Percentiles rank a stretch among this genome's conserved stretches.
Evolutionary conservation across 2,329 filamentous ascomycete species (phyloP).

Genomic region (Tolypocladium ophioglossoides): DNA sequence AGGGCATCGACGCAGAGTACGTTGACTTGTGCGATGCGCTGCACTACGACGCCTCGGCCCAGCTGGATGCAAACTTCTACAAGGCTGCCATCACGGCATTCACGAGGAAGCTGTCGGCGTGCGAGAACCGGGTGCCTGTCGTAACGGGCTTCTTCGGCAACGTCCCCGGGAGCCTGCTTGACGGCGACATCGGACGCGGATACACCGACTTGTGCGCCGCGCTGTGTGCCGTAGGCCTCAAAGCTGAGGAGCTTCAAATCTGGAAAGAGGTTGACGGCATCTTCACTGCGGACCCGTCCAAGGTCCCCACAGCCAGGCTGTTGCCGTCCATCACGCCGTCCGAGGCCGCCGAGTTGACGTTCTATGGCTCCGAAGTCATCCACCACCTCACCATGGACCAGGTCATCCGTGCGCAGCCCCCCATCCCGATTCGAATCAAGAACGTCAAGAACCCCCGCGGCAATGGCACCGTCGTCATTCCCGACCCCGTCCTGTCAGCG

Average conservation of each 20-base stretch:
- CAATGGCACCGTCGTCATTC: constrained; percentile 71
- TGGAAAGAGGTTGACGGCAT: constrained; percentile 99
- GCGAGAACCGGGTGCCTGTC: constrained; percentile 60
- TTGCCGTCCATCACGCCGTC: constrained; percentile 81
- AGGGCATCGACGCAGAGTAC: constrained; percentile 77
- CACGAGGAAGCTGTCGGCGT: constrained; percentile 52
- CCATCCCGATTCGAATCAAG: constrained; percentile 81
- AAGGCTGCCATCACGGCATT: constrained; percentile 51
- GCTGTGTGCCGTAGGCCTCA: constrained; percentile 78
- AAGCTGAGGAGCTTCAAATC: constrained; percentile 82
- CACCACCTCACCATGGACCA: constrained; percentile 99
- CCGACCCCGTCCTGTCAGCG: constrained; percentile 50
- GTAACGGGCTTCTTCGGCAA: constrained; percentile 92
- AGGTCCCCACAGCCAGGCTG: constrained; percentile 89
- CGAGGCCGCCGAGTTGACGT: constrained; percentile 91
- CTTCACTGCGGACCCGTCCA: constrained; percentile 73
- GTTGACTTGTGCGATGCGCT: constrained; percentile 81
- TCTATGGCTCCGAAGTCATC: constrained; percentile 92
- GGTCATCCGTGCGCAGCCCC: constrained; percentile 66
- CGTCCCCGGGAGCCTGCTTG: constrained; percentile 81
- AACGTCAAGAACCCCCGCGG: constrained; percentile 82
- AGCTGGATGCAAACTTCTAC: constrained; percentile 61
- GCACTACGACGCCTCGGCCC: constrained; percentile 49
- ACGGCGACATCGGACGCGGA: constrained; percentile 80
- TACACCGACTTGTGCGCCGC: constrained; percentile 97